phyloP scores from a whole-genome alignment of 805 yeast genomes.

The Metschnikowia lochheadii region DNA sequence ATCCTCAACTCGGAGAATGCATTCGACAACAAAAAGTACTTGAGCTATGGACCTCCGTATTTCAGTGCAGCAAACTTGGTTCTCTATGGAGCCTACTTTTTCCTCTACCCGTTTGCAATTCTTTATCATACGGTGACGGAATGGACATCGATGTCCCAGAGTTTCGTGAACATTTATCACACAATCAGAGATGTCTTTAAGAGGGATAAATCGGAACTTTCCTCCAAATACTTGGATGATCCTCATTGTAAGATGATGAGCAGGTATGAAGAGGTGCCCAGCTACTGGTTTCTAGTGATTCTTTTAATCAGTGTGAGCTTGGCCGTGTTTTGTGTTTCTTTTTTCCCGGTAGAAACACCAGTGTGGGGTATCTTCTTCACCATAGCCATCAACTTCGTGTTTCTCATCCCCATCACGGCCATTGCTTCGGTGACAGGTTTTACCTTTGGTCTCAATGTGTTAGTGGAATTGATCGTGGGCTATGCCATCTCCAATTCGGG shows the following conservation, averaged over 20 bases:
- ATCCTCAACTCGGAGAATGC: constrained; percentile 41
- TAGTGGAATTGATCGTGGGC: constrained; percentile 63
- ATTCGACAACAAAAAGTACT: constrained; percentile 46
- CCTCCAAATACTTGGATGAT: constrained; percentile 33
- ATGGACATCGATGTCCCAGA: constrained; percentile 38
- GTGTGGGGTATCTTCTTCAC: constrained; percentile 62
- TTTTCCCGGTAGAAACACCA: constrained; percentile 54
- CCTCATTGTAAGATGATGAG: constrained; percentile 58
- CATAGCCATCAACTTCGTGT: constrained; percentile 48
- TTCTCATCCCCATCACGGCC: constrained; percentile 59
- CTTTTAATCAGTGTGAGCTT: constrained; percentile 44
- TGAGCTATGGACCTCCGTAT: constrained; percentile 60
- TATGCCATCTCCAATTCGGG: constrained; percentile 64
- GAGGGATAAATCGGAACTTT: neutral
- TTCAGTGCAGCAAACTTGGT: constrained; percentile 61
- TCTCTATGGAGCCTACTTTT: constrained; percentile 53
- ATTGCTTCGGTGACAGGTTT: constrained; percentile 61
- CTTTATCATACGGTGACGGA: constrained; percentile 46
- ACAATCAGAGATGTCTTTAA: constrained; percentile 27
- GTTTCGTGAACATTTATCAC: constrained; percentile 33
- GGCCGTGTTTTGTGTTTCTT: constrained; percentile 40
- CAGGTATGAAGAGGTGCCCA: constrained; percentile 65
- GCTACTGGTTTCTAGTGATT: constrained; percentile 58
- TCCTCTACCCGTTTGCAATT: constrained; percentile 53
- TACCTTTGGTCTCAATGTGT: constrained; percentile 55